These are phyloP conservation scores for Termitomyces sp. DNA, from an alignment of 768 basidiomycete species.

Conservation along the genomic window DNA sequence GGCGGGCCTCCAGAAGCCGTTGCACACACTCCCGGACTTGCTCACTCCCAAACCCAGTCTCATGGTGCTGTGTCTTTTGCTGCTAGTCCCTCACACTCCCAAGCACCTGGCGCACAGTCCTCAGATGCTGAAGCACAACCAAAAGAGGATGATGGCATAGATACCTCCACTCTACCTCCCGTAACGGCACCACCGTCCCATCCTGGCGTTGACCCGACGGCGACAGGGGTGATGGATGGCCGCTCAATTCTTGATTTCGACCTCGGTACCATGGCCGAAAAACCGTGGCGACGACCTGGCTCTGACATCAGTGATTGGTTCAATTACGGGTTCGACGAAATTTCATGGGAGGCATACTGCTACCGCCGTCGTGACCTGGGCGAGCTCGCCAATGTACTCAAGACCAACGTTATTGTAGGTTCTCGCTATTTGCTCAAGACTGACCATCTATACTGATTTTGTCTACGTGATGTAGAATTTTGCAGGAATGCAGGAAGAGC, in stretches of 20 bases:
- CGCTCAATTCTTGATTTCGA: slow-evolving; percentile 85
- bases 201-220: slow-evolving; percentile 67
- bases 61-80: not conserved
- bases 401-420: slow-evolving; percentile 78
- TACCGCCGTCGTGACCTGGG: slow-evolving; percentile 78
- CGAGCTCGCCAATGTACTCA: slow-evolving; percentile 74
- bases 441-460: slow-evolving; percentile 6
- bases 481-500: slow-evolving; percentile 77
- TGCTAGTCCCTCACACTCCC: slow-evolving; percentile 3
- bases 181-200: slow-evolving; percentile 74
- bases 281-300: slow-evolving; percentile 89
- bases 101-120: slow-evolving; percentile 11
- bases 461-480: slow-evolving; percentile 50
- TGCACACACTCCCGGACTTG: not conserved
- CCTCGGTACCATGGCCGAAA: slow-evolving; percentile 65
- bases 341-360: slow-evolving; percentile 91
- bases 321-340: slow-evolving; percentile 98
- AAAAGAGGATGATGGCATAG: slow-evolving; percentile 46
- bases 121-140: slow-evolving; percentile 7
- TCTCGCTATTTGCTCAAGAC: not conserved
- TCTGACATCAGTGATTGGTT: slow-evolving; percentile 97
- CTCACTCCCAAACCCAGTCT: not conserved
- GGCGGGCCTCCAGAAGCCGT: slow-evolving; percentile 32
- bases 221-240: slow-evolving; percentile 63
- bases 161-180: slow-evolving; percentile 60